Evolutionary conservation across 768 basidiomycete species (phyloP).

Genomic region (Pleurotus tuoliensis): DNA sequence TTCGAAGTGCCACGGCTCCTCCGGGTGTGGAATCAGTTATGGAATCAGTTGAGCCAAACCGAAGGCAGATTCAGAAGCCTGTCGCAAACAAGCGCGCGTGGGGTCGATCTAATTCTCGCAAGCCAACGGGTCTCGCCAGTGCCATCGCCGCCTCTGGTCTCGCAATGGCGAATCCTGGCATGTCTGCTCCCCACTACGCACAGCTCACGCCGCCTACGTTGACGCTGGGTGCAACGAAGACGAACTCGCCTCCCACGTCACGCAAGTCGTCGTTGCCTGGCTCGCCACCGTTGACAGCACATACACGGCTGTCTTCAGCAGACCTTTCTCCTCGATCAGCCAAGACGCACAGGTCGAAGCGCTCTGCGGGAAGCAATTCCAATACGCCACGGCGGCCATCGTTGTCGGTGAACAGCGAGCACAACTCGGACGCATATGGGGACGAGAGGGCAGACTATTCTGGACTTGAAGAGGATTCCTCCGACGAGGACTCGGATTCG

Average conservation of each 20-base stretch:
- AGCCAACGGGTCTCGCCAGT: slow-evolving; percentile 59
- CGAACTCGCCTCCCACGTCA: not conserved
- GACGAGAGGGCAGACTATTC: slow-evolving; percentile 25
- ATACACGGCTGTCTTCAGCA: not conserved
- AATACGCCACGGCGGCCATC: slow-evolving; percentile 14
- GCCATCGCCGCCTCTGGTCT: slow-evolving; percentile 66
- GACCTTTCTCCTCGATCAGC: slow-evolving; percentile 3
- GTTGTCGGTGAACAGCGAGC: slow-evolving; percentile 27
- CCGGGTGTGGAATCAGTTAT: slow-evolving; percentile 17
- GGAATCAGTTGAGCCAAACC: slow-evolving; percentile 19
- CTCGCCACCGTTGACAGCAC: slow-evolving; percentile 7
- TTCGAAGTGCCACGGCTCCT: slow-evolving; percentile 9
- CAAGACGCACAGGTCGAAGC: slow-evolving; percentile 1
- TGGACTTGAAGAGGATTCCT: slow-evolving; percentile 20
- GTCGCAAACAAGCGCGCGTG: slow-evolving; percentile 40
- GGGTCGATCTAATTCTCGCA: slow-evolving; percentile 37
- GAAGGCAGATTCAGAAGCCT: slow-evolving; percentile 17
- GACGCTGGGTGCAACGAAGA: not conserved
- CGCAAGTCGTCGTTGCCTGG: slow-evolving; percentile 8
- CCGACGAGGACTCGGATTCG: slow-evolving; percentile 19
- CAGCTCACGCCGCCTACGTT: slow-evolving; percentile 28
- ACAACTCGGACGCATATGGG: slow-evolving; percentile 26
- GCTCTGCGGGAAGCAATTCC: slow-evolving; percentile 6
- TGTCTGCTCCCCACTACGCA: slow-evolving; percentile 44
- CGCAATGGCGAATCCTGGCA: slow-evolving; percentile 57